A percentile compares a stretch with the other conserved stretches of the same genome.
Conservation (phyloP, 768 basidiomycete species). For the Hygrophoropsis aurantiaca region DNA sequence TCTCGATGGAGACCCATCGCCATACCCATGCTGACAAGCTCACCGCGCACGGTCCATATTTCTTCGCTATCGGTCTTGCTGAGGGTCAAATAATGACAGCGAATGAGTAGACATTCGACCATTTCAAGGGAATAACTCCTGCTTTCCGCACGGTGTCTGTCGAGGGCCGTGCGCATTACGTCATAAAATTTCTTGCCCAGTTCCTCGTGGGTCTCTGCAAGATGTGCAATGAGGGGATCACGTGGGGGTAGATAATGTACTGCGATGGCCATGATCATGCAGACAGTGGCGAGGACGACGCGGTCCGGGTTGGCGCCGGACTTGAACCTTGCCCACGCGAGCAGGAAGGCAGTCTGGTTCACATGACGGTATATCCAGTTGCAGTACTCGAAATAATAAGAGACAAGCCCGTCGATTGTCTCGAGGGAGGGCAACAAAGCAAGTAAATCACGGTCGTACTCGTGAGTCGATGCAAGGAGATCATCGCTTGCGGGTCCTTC, state of each 20-base stretch:
- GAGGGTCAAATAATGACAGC: slow-evolving; percentile 71
- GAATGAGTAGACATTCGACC: slow-evolving; percentile 70
- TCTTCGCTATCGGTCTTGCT: slow-evolving; percentile 78
- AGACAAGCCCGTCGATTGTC: slow-evolving; percentile 70
- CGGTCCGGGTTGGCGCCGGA: slow-evolving; percentile 64
- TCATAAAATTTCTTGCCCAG: slow-evolving; percentile 68
- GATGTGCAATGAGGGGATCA: slow-evolving; percentile 58
- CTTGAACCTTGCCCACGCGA: slow-evolving; percentile 76
- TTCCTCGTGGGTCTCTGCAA: slow-evolving; percentile 55
- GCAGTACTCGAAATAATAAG: slow-evolving; percentile 82
- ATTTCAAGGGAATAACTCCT: slow-evolving; percentile 68
- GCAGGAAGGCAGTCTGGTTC: slow-evolving; percentile 58
- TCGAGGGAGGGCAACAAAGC: slow-evolving; percentile 62
- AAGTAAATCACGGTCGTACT: slow-evolving; percentile 75
- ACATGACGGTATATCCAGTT: slow-evolving; percentile 87
- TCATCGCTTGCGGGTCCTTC: slow-evolving; percentile 40
- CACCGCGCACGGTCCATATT: slow-evolving; percentile 74
- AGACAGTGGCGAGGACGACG: slow-evolving; percentile 67
- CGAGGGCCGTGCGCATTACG: slow-evolving; percentile 62
- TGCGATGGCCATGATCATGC: slow-evolving; percentile 72
- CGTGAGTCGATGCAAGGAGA: slow-evolving; percentile 42
- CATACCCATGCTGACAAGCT: slow-evolving; percentile 70
- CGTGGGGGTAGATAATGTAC: slow-evolving; percentile 68
- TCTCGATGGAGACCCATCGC: slow-evolving; percentile 88
- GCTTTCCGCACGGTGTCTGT: slow-evolving; percentile 59